Conservation (phyloP, 208 protist species). For the Crithidia fasciculata region DNA sequence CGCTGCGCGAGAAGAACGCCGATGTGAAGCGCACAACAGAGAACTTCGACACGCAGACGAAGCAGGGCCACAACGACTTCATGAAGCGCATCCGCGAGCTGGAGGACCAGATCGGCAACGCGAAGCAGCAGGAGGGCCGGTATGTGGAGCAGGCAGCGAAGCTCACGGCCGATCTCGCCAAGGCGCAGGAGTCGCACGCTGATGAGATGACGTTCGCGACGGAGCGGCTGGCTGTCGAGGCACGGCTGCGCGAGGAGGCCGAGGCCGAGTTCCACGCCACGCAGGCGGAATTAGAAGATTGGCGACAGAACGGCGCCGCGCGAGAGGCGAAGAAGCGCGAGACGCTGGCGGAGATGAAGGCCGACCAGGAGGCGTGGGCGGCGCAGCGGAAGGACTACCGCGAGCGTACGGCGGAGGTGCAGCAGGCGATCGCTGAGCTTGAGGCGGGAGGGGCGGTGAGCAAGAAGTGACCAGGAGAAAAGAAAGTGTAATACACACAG, state of each 20-base stretch:
- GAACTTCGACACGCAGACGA: constrained; percentile 78
- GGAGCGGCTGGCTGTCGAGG: constrained; percentile 62
- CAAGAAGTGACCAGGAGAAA: constrained; percentile 1
- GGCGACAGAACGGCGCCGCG: constrained; percentile 51
- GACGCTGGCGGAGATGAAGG: constrained; percentile 49
- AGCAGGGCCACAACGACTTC: constrained; percentile 77
- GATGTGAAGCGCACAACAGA: constrained; percentile 77
- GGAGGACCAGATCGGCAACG: constrained; percentile 75
- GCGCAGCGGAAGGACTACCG: constrained; percentile 71
- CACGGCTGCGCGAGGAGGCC: constrained; percentile 58
- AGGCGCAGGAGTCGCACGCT: constrained; percentile 45
- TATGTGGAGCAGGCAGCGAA: constrained; percentile 62
- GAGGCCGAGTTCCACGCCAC: constrained; percentile 59
- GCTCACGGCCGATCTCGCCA: constrained; percentile 58
- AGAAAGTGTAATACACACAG: background rate
- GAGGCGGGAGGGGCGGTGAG: constrained; percentile 31
- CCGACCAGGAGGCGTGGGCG: constrained; percentile 63
- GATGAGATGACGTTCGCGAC: constrained; percentile 53
- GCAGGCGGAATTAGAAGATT: constrained; percentile 60
- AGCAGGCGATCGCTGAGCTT: constrained; percentile 49
- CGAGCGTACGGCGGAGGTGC: constrained; percentile 42
- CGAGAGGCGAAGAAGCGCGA: constrained; percentile 60
- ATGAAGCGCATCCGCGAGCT: constrained; percentile 68
- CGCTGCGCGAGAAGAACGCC: constrained; percentile 59
- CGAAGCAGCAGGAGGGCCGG: constrained; percentile 50